These are phyloP conservation scores for Penicillium waksmanii DNA, from an alignment of 495 filamentous ascomycete genomes.

Conservation along the genomic window DNA sequence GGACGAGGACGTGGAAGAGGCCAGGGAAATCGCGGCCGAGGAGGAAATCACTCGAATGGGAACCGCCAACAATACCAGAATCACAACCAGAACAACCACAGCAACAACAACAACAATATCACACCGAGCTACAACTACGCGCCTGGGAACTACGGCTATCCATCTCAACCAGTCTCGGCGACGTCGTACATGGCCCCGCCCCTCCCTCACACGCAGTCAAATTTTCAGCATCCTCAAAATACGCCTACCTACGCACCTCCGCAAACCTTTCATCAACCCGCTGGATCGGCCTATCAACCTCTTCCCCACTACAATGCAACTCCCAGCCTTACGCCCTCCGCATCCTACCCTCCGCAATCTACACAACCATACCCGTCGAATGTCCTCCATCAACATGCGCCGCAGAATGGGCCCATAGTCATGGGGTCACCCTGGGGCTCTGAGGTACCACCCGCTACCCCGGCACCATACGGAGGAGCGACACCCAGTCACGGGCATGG, in stretches of 20 bases:
- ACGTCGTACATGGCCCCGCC: constrained; percentile 33
- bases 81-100: neutral
- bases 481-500: constrained; percentile 23
- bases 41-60: constrained; percentile 48
- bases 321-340: constrained; percentile 24
- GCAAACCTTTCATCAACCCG: constrained; percentile 33
- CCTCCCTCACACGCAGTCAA: constrained; percentile 31
- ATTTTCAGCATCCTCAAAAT: constrained; percentile 31
- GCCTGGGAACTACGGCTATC: constrained; percentile 40
- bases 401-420: constrained; percentile 47
- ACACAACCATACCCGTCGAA: constrained; percentile 32
- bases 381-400: constrained; percentile 31
- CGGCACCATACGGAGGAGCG: constrained; percentile 23
- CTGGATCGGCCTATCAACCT: constrained; percentile 34
- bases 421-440: constrained; percentile 64
- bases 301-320: constrained; percentile 36
- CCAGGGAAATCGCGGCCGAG: constrained; percentile 55
- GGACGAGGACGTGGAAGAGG: constrained; percentile 46
- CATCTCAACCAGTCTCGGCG: constrained; percentile 32
- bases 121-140: constrained; percentile 32
- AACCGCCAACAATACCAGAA: constrained; percentile 27
- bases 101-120: no score
- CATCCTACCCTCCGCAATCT: constrained; percentile 28
- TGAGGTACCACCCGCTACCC: constrained; percentile 39
- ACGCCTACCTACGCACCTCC: constrained; percentile 30